These are phyloP conservation scores for Sporisorium iseilematis-ciliati DNA, from an alignment of 1,284 basidiomycete genomes.

Conservation along the genomic window DNA sequence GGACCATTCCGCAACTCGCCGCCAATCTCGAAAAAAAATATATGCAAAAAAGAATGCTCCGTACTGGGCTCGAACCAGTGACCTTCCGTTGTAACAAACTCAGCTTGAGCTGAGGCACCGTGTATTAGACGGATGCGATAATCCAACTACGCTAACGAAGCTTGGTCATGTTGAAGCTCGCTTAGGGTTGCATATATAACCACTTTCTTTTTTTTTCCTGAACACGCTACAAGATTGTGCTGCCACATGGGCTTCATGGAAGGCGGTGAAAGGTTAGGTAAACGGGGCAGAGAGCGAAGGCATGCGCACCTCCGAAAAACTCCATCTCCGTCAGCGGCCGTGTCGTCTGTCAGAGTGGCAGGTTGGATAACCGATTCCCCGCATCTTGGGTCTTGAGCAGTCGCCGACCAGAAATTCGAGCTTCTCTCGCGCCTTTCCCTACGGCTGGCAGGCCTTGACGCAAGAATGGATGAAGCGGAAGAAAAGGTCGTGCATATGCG, in stretches of 20 bases:
- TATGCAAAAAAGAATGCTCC: conserved; percentile 27
- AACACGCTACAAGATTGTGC: conserved; percentile 26
- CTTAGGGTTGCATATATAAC: not conserved
- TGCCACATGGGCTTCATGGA: not conserved
- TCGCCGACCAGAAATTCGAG: too few relatives aligned
- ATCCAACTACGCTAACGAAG: conserved; percentile 54
- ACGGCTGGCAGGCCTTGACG: not conserved
- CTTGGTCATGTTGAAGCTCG: not conserved
- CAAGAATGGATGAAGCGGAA: conserved; percentile 18
- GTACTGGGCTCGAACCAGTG: conserved; percentile 59
- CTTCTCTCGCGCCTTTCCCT: too few relatives aligned
- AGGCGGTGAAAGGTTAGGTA: not conserved
- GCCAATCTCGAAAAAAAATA: not conserved
- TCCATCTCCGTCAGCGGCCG: conserved; percentile 35
- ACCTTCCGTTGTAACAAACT: conserved; percentile 50
- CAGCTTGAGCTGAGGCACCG: conserved; percentile 34
- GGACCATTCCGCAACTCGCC: too few relatives aligned
- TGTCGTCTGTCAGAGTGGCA: not conserved
- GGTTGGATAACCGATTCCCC: not conserved
- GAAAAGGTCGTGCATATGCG: conserved; percentile 5
- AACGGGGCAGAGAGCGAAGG: too few relatives aligned
- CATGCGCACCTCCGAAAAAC: conserved; percentile 7
- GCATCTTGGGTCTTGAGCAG: not conserved
- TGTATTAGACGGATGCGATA: conserved; percentile 54
- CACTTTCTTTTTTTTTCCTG: too few relatives aligned